phyloP scores from a whole-genome alignment of 495 filamentous ascomycete genomes.

The Aspergillus incahuasiensis region DNA sequence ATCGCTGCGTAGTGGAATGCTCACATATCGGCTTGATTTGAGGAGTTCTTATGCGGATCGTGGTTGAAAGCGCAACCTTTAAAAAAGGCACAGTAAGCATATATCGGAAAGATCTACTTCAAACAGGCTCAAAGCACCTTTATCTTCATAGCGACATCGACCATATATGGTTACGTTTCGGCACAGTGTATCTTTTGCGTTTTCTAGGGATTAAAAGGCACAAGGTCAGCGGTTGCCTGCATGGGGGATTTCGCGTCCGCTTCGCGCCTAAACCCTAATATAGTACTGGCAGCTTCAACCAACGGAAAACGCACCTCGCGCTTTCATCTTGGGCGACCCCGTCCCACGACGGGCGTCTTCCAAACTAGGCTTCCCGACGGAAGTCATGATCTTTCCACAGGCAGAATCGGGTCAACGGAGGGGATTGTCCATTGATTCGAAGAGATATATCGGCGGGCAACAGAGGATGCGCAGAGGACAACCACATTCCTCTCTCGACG shows the following conservation, averaged over 20 bases:
- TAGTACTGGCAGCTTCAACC: background rate
- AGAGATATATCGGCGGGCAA: slow-evolving; percentile 26
- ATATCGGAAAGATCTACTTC: slow-evolving; percentile 4
- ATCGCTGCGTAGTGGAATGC: slow-evolving; percentile 10
- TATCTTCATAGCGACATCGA: slow-evolving; percentile 85
- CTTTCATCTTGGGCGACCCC: slow-evolving; percentile 59
- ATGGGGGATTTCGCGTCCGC: background rate
- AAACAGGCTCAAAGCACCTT: slow-evolving; percentile 43
- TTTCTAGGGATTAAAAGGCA: slow-evolving; percentile 39
- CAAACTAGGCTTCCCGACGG: slow-evolving; percentile 37
- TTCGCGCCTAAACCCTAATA: background rate
- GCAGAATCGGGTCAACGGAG: slow-evolving; percentile 34
- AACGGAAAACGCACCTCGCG: slow-evolving; percentile 49
- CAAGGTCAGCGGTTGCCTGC: slow-evolving; percentile 2
- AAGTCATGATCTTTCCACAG: slow-evolving; percentile 42
- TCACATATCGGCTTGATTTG: slow-evolving; percentile 57
- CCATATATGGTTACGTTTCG: slow-evolving; percentile 93
- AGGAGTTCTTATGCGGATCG: slow-evolving; percentile 58
- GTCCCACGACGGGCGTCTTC: slow-evolving; percentile 44
- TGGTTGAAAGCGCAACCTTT: slow-evolving; percentile 87
- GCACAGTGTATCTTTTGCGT: slow-evolving; percentile 82
- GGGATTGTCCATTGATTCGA: slow-evolving; percentile 41
- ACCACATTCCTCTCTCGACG: slow-evolving; percentile 40
- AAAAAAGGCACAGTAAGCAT: slow-evolving; percentile 16
- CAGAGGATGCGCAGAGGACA: slow-evolving; percentile 29